A percentile compares a stretch with the other conserved stretches of the same genome.
phyloP scores from a whole-genome alignment of 2,329 filamentous ascomycete genomes.

The Colletotrichum karsti region DNA sequence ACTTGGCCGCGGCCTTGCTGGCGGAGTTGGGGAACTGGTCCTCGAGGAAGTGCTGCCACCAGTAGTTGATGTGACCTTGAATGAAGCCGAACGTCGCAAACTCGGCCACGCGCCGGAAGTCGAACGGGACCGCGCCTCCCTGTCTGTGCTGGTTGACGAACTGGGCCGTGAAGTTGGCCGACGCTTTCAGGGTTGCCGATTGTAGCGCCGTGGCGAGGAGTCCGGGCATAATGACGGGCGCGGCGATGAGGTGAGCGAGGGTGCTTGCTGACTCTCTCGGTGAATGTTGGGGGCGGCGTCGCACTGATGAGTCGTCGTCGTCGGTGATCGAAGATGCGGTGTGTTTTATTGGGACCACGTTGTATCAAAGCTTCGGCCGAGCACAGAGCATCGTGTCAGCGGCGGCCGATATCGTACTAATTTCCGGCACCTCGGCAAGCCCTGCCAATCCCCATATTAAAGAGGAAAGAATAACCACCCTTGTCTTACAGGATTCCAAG shows the following conservation, averaged over 20 bases:
- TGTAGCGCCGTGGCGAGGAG: conserved; percentile 26
- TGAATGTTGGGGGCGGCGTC: neutral
- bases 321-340: conserved; percentile 16
- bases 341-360: conserved; percentile 28
- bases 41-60: conserved; percentile 44
- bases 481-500: neutral
- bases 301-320: neutral
- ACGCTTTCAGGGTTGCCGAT: conserved; percentile 26
- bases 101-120: conserved; percentile 44
- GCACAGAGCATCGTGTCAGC: conserved; percentile 6
- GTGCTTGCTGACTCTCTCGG: neutral
- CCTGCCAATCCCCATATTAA: conserved; percentile 14
- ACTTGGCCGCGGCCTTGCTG: neutral
- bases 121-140: conserved; percentile 24
- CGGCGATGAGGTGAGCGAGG: neutral
- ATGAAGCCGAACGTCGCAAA: conserved; percentile 45
- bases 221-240: conserved; percentile 14
- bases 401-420: conserved; percentile 15
- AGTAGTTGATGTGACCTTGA: conserved; percentile 45
- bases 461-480: conserved; percentile 19
- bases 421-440: conserved; percentile 18
- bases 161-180: conserved; percentile 27
- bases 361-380: conserved; percentile 7
- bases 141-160: conserved; percentile 26
- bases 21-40: conserved; percentile 41